Evolutionary conservation across 257 asterid genomes (phyloP), one percentile per base, ranked within the genome.

Genomic region (Striga asiatica): DNA sequence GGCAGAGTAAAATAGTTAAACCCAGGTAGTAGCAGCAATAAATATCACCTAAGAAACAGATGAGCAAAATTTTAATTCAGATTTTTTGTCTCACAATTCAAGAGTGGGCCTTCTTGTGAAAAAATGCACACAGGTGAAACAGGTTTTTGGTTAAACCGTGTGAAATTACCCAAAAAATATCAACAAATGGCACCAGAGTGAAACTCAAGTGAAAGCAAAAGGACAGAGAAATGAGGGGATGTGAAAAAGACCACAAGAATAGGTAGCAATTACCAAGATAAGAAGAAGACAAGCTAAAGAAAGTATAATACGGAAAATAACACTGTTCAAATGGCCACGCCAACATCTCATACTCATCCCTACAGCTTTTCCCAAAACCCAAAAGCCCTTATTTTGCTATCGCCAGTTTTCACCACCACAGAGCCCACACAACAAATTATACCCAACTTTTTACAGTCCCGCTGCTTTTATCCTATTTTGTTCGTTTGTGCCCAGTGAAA

Each of bases 401-500:
- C 85, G 38, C 65, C 76, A 41, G 54, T 61, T 78, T 78, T 74
- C 50, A 73, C n/a, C 83, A 67, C 66, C 66, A 39, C 34, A 54
- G 83, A n/a, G 74, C 81, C 88, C 83, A 77, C 78, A 21, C 8
- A 5, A 23, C 48, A 65, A 65, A 61, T 37, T 49, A 58, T 47
- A 59, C 71, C 71, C 14, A 60, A 64, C 60, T 47, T 55, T 61
- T 55, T 58, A 54, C 81, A 64, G 61, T 71, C 64, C 61, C 34
- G 54, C 52, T 17, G 29, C 41, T 31, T 37, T 37, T 31, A 37
- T 46, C 51, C 38, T 17, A 20, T 37, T 37, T 58, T 24, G 55
- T 54, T 47, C 52, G 48, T 43, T 59, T 60, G 39, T 41, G 37
- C 49, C 41, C 48, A 13, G 34, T 39, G 29, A 56, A 24, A 24